Base-by-base conservation (phyloP, 2,329 filamentous ascomycete genomes). In the Colletotrichum sojae region DNA sequence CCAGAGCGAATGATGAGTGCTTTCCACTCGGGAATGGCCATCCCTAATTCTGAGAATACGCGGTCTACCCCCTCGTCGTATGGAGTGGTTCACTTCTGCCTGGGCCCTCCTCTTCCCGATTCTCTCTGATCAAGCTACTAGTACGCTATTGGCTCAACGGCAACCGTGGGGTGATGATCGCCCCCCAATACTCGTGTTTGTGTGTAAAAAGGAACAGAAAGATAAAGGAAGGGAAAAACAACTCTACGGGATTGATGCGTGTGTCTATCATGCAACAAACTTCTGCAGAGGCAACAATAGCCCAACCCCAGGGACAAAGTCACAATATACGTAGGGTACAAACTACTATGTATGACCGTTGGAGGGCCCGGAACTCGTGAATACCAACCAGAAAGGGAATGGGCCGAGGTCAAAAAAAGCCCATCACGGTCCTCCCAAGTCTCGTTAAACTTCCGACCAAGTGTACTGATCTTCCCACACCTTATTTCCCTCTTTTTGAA, bases 271-370 rank as follows among this genome's bases (percentile, higher is more conserved):
- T 25, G 22, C 22, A 18, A 45, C 60, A 55, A 67, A 43, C 51
- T 67, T 67, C 63, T 43, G 20, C 43, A 40, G 48, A 55, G 40
- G 49, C 22, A 56, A 63, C 52, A 55, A 67, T 67, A 54, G 63
- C 63, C 49, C 22, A 54, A 53, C 48, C 48, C 22, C 48, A 4
- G 22, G 22, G 22, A 25, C 22, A 25, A 25, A 25, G 22, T 25
- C 22, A 25, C 4, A 25, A 25, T 25, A 25, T 25, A 25, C 22
- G 22, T 25, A 25, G 22, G 22, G 22, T 25, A 25, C 22, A 25
- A 25, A 25, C 22, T 25, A 25, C 22, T 25, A 25, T 25, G 5
- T 36, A 49, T 10, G 31, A 10, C 31, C 31, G 31, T 36, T 36
- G 31, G 31, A 36, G 31, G 31, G 10, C 31, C 31, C 31, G 9